A percentile compares a stretch with the other conserved stretches of the same genome.
These are phyloP conservation scores for Hypsizygus ulmarius DNA, from an alignment of 1,284 basidiomycete species.

Conservation along the genomic window DNA sequence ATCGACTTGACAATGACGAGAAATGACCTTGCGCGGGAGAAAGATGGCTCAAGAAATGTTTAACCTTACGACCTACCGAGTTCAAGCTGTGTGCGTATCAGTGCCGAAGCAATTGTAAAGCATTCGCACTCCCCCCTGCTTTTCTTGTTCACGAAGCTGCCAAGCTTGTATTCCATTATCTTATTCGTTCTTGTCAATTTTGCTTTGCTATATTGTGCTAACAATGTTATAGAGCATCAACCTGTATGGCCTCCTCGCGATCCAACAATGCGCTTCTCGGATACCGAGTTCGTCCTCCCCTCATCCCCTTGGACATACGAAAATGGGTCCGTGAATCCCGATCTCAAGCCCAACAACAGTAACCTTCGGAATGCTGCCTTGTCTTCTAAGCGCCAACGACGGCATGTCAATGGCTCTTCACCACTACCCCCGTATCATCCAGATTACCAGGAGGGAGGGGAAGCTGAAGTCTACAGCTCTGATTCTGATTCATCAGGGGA, in stretches of 20 bases:
- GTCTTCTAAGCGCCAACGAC: constrained; percentile 20
- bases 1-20: constrained; percentile 39
- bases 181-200: not conserved
- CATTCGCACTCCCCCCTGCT: constrained; percentile 10
- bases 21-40: constrained; percentile 13
- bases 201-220: not conserved
- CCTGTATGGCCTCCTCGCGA: constrained; percentile 60
- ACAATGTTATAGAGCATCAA: constrained; percentile 15
- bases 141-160: not conserved
- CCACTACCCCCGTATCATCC: constrained; percentile 72
- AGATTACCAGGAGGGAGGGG: constrained; percentile 49
- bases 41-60: constrained; percentile 11
- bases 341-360: constrained; percentile 61
- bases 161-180: not conserved
- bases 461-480: constrained; percentile 15
- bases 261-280: constrained; percentile 36
- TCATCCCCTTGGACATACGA: constrained; percentile 84
- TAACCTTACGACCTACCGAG: constrained; percentile 1
- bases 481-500: constrained; percentile 33
- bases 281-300: constrained; percentile 46
- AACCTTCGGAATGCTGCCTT: constrained; percentile 25
- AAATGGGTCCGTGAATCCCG: constrained; percentile 70
- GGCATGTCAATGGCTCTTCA: constrained; percentile 33
- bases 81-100: constrained; percentile 2
- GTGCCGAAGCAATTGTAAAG: constrained; percentile 1